These are phyloP conservation scores for Heliamphora ciliata DNA, from an alignment of 179 eudicot genomes.

Conservation along the genomic window DNA sequence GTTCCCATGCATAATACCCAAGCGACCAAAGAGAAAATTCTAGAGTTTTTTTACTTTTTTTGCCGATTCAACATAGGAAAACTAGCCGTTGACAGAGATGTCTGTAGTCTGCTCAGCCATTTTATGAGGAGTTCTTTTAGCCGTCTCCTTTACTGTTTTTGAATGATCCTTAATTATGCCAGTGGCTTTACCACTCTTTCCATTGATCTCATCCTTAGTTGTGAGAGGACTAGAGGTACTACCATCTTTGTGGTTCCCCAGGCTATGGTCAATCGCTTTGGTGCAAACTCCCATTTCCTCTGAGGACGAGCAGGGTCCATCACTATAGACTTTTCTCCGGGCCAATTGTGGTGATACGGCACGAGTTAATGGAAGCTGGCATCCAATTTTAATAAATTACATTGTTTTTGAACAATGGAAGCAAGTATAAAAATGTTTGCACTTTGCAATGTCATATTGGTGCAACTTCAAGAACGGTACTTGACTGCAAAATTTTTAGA, in stretches of 20 bases:
- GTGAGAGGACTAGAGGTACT: slow-evolving; percentile 9
- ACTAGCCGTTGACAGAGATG: slow-evolving; percentile 21
- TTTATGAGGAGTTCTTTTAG: slow-evolving; percentile 16
- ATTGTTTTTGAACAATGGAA: neutral
- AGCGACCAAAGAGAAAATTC: too few species aligned
- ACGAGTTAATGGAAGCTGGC: slow-evolving; percentile 46
- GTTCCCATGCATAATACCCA: too few species aligned
- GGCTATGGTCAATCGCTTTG: slow-evolving; percentile 31
- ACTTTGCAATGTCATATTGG: neutral
- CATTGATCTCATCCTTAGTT: slow-evolving; percentile 22
- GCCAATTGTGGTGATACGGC: slow-evolving; percentile 44
- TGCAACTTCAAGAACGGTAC: too few species aligned
- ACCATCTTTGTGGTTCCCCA: slow-evolving; percentile 22
- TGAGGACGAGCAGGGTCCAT: slow-evolving; percentile 23
- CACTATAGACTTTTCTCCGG: slow-evolving; percentile 45
- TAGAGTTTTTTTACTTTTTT: too few species aligned
- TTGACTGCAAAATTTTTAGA: too few species aligned
- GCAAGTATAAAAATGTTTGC: slow-evolving; percentile 1
- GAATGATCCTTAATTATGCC: slow-evolving; percentile 24
- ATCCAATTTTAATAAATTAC: slow-evolving; percentile 8
- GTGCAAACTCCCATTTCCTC: slow-evolving; percentile 26
- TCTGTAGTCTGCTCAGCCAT: slow-evolving; percentile 22
- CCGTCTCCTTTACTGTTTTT: slow-evolving; percentile 17
- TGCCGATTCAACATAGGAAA: neutral
- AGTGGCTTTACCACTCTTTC: slow-evolving; percentile 17